Conservation (phyloP, 306 rosid genomes). For the Prinsepia uniflora region DNA sequence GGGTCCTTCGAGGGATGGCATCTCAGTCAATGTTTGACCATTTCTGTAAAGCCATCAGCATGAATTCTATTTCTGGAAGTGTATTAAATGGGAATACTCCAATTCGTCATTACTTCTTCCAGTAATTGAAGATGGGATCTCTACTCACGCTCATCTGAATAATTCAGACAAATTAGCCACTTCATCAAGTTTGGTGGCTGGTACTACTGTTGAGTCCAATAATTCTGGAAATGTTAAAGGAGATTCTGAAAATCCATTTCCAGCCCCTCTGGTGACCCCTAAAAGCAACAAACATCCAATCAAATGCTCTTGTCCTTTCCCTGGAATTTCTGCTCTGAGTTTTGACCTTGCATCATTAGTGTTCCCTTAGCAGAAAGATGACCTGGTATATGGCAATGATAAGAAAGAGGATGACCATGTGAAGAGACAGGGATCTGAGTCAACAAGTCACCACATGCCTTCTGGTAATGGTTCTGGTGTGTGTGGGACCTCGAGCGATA, state of each 20-base stretch:
- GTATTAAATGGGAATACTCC: constrained; percentile 82
- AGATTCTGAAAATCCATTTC: constrained; percentile 31
- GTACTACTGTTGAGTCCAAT: constrained; percentile 40
- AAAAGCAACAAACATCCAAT: constrained; percentile 59
- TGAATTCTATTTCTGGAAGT: constrained; percentile 61
- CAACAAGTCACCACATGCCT: constrained; percentile 38
- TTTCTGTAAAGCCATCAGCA: constrained; percentile 74
- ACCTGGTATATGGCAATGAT: constrained; percentile 31
- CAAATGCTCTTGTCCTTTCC: constrained; percentile 84
- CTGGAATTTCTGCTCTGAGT: constrained; percentile 74
- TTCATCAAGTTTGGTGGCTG: constrained; percentile 45
- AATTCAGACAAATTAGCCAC: constrained; percentile 38
- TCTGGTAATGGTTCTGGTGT: constrained; percentile 38
- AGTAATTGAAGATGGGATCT: constrained; percentile 63
- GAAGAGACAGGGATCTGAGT: constrained; percentile 53
- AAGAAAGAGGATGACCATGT: constrained; percentile 34
- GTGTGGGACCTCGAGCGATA: constrained; percentile 18
- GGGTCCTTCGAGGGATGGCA: constrained; percentile 80
- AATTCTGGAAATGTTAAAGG: constrained; percentile 45
- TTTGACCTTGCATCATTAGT: constrained; percentile 76
- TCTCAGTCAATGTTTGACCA: constrained; percentile 90
- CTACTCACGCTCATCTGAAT: constrained; percentile 42
- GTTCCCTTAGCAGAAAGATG: constrained; percentile 50
- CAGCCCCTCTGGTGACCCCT: constrained; percentile 30
- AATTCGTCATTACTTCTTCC: constrained; percentile 77